A percentile compares a stretch with the other conserved stretches of the same genome.
Conservation (phyloP, 108 stramenopile species). For the Chaetoceros muelleri region DNA sequence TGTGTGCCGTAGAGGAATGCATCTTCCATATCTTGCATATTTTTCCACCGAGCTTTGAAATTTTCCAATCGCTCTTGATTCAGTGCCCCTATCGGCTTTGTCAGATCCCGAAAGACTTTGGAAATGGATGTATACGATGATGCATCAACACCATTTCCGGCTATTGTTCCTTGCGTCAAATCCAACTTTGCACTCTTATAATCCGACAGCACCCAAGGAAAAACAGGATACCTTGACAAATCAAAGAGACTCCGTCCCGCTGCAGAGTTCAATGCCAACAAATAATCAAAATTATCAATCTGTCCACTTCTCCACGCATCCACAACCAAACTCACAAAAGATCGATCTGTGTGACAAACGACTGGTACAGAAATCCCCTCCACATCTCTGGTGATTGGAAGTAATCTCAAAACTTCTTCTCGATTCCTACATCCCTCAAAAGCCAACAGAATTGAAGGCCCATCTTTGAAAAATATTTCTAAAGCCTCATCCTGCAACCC, state of each 20-base stretch:
- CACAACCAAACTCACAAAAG: conserved; percentile 52
- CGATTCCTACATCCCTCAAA: conserved; percentile 57
- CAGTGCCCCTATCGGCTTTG: conserved; percentile 96
- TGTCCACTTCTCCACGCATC: conserved; percentile 48
- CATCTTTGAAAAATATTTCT: conserved; percentile 59
- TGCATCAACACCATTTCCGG: conserved; percentile 8
- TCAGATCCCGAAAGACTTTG: conserved; percentile 78
- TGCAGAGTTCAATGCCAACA: conserved; percentile 88
- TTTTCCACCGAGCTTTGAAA: conserved; percentile 71
- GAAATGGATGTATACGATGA: conserved; percentile 5
- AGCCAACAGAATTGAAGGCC: conserved; percentile 44
- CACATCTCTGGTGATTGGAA: conserved; percentile 28
- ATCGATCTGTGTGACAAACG: conserved; percentile 68
- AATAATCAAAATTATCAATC: conserved; percentile 91
- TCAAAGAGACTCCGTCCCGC: conserved; percentile 92
- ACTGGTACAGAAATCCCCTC: conserved; percentile 7
- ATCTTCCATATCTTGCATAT: conserved; percentile 58
- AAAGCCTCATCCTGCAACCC: conserved; percentile 70
- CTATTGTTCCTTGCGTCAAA: conserved; percentile 23
- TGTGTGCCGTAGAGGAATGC: conserved; percentile 94
- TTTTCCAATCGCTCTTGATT: conserved; percentile 78
- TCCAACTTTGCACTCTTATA: conserved; percentile 65
- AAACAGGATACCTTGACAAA: conserved; percentile 96
- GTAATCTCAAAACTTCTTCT: conserved; percentile 52
- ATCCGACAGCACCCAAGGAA: conserved; percentile 93